Evolutionary conservation across 306 rosid genomes (phyloP).

Genomic region (Lupinus albus): DNA sequence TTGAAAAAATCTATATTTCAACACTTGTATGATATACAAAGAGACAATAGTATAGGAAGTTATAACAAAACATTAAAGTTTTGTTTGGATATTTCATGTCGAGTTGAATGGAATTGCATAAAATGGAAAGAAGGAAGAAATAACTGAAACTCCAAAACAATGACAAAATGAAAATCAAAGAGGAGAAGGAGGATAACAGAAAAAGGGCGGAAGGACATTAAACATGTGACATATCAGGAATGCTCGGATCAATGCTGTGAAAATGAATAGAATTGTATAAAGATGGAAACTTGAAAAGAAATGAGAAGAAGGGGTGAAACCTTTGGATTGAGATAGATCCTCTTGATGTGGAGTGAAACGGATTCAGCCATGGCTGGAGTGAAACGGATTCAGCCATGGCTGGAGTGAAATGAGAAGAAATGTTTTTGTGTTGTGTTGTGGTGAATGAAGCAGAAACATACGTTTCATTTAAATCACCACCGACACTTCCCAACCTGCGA

Average conservation of each 20-base stretch:
- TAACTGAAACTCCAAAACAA: background rate
- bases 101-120: background rate
- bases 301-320: slow-evolving; percentile 37
- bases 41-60: slow-evolving; percentile 10
- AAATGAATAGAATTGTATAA: slow-evolving; percentile 3
- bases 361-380: slow-evolving; percentile 68
- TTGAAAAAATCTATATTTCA: slow-evolving; percentile 5
- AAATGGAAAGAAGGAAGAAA: background rate
- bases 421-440: no score
- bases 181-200: slow-evolving; percentile 18
- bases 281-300: slow-evolving; percentile 4
- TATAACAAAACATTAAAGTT: background rate
- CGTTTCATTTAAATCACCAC: no score
- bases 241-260: background rate
- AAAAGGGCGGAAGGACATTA: slow-evolving; percentile 3
- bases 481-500: no score
- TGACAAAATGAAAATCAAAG: background rate
- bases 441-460: no score
- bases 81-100: no score
- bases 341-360: slow-evolving; percentile 71
- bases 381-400: slow-evolving; percentile 71
- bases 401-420: no score
- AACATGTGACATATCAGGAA: background rate
- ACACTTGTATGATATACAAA: background rate
- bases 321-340: slow-evolving; percentile 88